phyloP scores from a whole-genome alignment of 352 stramenopile species.

The Globisporangium yorkense region DNA sequence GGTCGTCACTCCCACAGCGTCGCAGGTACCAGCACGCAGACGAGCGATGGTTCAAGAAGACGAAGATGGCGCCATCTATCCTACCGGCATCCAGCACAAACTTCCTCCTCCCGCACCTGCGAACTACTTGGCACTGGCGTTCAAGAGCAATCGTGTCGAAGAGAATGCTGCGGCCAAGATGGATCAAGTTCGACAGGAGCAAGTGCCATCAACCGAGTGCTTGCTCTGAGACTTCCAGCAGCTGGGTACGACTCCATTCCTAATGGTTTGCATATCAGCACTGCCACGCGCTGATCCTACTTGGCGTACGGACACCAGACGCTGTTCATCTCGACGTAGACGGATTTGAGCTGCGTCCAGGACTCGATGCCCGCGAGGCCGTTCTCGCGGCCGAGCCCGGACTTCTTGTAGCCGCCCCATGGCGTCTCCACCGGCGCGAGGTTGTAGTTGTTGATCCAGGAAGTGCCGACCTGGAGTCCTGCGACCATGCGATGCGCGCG shows the following conservation, averaged over 20 bases:
- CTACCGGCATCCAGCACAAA: constrained; percentile 4
- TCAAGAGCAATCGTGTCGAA: constrained; percentile 18
- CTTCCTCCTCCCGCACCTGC: constrained; percentile 4
- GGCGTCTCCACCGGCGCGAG: constrained; percentile 78
- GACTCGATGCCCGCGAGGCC: constrained; percentile 76
- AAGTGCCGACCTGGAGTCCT: constrained; percentile 68
- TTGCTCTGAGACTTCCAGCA: neutral
- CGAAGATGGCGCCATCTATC: constrained; percentile 4
- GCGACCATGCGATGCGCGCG: constrained; percentile 68
- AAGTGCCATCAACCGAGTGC: constrained; percentile 8
- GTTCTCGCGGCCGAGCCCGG: constrained; percentile 91
- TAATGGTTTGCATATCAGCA: neutral
- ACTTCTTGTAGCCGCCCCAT: constrained; percentile 91
- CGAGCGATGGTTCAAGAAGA: no score
- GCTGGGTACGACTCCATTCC: neutral
- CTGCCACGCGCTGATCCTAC: constrained; percentile 4
- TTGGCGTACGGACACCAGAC: constrained; percentile 65
- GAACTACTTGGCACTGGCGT: constrained; percentile 46
- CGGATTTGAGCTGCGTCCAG: constrained; percentile 89
- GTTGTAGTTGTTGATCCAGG: constrained; percentile 91
- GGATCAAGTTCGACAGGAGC: constrained; percentile 20
- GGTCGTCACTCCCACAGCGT: neutral
- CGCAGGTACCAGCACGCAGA: neutral
- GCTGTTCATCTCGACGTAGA: constrained; percentile 83
- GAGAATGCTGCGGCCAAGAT: constrained; percentile 9